A percentile compares a stretch with the other conserved stretches of the same genome.
These are phyloP conservation scores for Posidonia oceanica DNA, from an alignment of 116 monocot genomes.

Conservation along the genomic window DNA sequence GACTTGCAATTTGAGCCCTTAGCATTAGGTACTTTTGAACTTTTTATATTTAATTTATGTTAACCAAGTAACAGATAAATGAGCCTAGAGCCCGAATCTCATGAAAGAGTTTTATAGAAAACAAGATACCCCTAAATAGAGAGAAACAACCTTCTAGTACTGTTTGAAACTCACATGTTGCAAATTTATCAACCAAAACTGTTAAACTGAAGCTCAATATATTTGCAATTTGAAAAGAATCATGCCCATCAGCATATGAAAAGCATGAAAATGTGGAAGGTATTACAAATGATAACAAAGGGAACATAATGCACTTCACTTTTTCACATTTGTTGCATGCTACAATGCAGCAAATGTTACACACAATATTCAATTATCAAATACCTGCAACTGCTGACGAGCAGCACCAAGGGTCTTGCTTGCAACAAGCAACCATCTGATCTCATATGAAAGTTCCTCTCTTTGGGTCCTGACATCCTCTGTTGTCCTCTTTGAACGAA, in stretches of 20 bases:
- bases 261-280: background rate
- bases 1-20: too few species aligned
- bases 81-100: too few species aligned
- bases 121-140: too few species aligned
- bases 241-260: background rate
- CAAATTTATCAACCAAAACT: background rate
- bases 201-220: background rate
- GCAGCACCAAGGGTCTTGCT: constrained; percentile 52
- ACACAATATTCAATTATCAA: background rate
- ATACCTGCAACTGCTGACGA: constrained; percentile 60
- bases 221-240: background rate
- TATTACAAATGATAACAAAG: background rate
- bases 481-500: constrained; percentile 30
- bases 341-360: background rate
- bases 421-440: constrained; percentile 50
- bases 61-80: too few species aligned
- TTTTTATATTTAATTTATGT: too few species aligned
- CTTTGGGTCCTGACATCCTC: constrained; percentile 32
- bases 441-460: constrained; percentile 48
- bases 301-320: background rate
- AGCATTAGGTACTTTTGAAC: too few species aligned
- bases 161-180: background rate
- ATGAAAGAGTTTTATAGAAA: too few species aligned
- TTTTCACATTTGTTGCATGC: background rate
- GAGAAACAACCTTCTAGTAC: background rate